Percentiles rank a stretch among this genome's conserved stretches.
These are phyloP conservation scores for Apium graveolens DNA, from an alignment of 129 eudicot genomes.

Conservation along the genomic window DNA sequence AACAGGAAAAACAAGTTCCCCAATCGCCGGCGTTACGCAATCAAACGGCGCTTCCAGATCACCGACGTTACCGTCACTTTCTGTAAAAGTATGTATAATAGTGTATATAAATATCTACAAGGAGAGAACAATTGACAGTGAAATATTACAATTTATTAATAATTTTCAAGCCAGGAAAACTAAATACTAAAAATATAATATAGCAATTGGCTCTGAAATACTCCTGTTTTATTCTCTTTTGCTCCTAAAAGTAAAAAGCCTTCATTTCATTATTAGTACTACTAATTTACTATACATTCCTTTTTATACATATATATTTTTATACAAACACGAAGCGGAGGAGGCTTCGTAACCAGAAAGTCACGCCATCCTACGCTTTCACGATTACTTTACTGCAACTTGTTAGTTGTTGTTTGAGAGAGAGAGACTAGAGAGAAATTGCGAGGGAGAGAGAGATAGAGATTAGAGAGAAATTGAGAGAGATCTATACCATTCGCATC, in stretches of 20 bases:
- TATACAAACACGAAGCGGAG: neutral
- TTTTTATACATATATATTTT: neutral
- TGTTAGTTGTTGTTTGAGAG: neutral
- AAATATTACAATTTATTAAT: neutral
- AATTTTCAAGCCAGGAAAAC: neutral
- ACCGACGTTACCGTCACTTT: slow-evolving; percentile 4
- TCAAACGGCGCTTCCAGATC: neutral
- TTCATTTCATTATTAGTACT: slow-evolving; percentile 4
- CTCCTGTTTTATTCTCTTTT: neutral
- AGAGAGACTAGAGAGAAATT: slow-evolving; percentile 3
- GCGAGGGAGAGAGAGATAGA: slow-evolving; percentile 4
- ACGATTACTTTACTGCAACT: slow-evolving; percentile 18
- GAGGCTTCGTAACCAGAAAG: slow-evolving; percentile 19
- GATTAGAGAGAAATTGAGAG: neutral
- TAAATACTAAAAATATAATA: neutral
- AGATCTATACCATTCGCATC: neutral
- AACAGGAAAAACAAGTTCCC: neutral
- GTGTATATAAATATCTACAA: neutral
- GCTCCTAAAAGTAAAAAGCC: neutral
- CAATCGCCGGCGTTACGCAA: slow-evolving; percentile 8
- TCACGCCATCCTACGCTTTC: slow-evolving; percentile 19
- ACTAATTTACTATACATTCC: neutral
- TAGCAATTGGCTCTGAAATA: neutral
- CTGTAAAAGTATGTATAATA: neutral
- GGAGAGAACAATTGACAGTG: neutral